Evolutionary conservation across 106 monocot species (phyloP).

Genomic region (Amphibolis antarctica): DNA sequence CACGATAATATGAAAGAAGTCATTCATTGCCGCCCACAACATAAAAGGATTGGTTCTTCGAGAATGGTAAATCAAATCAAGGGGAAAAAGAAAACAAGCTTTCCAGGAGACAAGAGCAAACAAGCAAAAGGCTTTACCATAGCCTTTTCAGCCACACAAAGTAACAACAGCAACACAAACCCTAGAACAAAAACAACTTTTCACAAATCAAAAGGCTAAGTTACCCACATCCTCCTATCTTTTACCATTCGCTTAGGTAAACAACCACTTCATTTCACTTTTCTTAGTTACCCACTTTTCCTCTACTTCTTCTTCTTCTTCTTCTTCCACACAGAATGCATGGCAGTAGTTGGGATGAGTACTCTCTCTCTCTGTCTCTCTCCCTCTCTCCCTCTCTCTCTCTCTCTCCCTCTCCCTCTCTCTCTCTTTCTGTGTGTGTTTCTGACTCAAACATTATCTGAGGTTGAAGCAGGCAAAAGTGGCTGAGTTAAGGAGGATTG

Average conservation of each 20-base stretch:
- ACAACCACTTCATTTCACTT: not conserved
- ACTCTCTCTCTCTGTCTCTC: not conserved
- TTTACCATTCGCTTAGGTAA: not conserved
- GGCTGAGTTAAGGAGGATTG: slow-evolving; percentile 53
- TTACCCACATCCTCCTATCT: not conserved
- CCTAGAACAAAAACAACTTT: not conserved
- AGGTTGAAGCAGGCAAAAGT: slow-evolving; percentile 38
- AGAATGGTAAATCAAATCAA: too few species aligned
- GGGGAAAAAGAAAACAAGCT: not conserved
- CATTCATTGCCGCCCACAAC: too few species aligned
- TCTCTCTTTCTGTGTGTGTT: not conserved
- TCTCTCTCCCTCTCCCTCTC: not conserved
- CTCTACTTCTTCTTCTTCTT: not conserved
- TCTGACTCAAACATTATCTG: slow-evolving; percentile 33
- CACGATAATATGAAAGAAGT: too few species aligned
- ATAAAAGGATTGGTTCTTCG: too few species aligned
- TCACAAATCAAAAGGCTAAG: not conserved
- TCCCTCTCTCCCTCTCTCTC: not conserved
- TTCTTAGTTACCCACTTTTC: too few species aligned
- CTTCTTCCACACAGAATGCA: not conserved
- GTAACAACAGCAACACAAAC: not conserved
- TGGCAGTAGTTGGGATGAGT: not conserved
- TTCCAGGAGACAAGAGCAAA: slow-evolving; percentile 6
- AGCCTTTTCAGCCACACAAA: slow-evolving; percentile 5
- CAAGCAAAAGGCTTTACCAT: slow-evolving; percentile 1